Evolutionary conservation across 805 yeast genomes (phyloP), one percentile per base, ranked within the genome.

Genomic region (Debaryomyces maramus): DNA sequence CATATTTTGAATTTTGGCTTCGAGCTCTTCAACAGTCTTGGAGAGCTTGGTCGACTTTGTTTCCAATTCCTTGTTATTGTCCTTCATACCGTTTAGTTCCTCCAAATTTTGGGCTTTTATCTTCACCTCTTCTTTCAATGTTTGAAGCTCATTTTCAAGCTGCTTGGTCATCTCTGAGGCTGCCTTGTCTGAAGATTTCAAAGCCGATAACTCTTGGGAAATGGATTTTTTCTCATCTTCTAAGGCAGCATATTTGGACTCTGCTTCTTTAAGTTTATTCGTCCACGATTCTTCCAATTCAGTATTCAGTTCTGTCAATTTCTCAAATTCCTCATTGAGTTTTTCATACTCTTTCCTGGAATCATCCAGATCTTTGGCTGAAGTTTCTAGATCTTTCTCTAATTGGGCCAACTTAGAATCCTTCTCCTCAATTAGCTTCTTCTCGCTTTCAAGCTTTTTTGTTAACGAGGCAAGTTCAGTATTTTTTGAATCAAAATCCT

Each of bases 1-100:
- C 39, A 26, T 40, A 1, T 11, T 19, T 9, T 45, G 42, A 36
- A 40, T 11, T 19, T 36, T 18, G 5, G n/a, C 21, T 31, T 41
- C 39, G 8, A 44, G 15, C 6, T 42, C 29, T 4, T 14, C 16
- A 15, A 10, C 16, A 17, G 23, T 23, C 11, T 20, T 20, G 2
- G 36, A 14, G 8, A 8, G 14, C 16, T n/a, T 19, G 8, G 32
- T 10, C 11, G 27, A 15, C 13, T 36, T 36, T n/a, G 11, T 20
- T 18, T 27, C 27, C 15, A 36, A 36, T 9, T 5, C 17, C 8
- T 14, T 34, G 36, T n/a, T 34, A 11, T 24, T 14, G 6, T 23
- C n/a, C n/a, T n/a, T n/a, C n/a, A n/a, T n/a, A n/a, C n/a, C n/a
- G n/a, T n/a, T n/a, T n/a, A n/a, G n/a, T 22, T 33, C 28, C 13